A percentile compares a stretch with the other conserved stretches of the same genome.
Evolutionary conservation across 2,329 filamentous ascomycete species (phyloP).

Genomic region (Elsinoe perseae): DNA sequence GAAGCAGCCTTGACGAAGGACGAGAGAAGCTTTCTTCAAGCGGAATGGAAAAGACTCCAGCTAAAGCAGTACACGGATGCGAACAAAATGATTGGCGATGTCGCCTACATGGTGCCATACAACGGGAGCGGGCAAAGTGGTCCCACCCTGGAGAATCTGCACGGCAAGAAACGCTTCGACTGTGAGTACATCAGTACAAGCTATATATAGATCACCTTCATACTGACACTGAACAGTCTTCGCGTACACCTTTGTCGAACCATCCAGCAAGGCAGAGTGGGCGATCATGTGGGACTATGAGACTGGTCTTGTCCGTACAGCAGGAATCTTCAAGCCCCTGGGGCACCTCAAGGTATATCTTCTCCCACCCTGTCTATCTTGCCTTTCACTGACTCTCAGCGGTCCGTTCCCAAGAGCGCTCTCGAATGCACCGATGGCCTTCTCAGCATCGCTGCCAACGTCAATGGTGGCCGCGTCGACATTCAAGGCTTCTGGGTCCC

Average conservation of each 20-base stretch:
- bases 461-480: slow-evolving; percentile 82
- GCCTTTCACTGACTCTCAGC: background rate
- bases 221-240: slow-evolving; percentile 53
- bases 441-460: slow-evolving; percentile 83
- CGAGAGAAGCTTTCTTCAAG: background rate
- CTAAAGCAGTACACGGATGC: slow-evolving; percentile 7
- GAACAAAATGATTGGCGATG: slow-evolving; percentile 5
- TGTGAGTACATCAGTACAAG: slow-evolving; percentile 46
- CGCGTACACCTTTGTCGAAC: slow-evolving; percentile 71
- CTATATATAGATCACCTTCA: background rate
- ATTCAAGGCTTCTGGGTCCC: slow-evolving; percentile 99
- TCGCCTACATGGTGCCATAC: slow-evolving; percentile 11
- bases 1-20: background rate
- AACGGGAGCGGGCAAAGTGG: slow-evolving; percentile 8
- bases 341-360: slow-evolving; percentile 71
- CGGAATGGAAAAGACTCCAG: slow-evolving; percentile 1
- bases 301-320: slow-evolving; percentile 85
- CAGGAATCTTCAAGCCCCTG: slow-evolving; percentile 86
- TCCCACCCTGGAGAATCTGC: slow-evolving; percentile 52
- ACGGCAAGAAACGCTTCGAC: slow-evolving; percentile 80
- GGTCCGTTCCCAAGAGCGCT: slow-evolving; percentile 87
- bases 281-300: slow-evolving; percentile 97
- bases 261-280: slow-evolving; percentile 54
- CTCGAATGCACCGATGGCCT: slow-evolving; percentile 62
- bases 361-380: background rate